phyloP scores from a whole-genome alignment of 2,329 filamentous ascomycete genomes.

The Fusarium verticillioides region DNA sequence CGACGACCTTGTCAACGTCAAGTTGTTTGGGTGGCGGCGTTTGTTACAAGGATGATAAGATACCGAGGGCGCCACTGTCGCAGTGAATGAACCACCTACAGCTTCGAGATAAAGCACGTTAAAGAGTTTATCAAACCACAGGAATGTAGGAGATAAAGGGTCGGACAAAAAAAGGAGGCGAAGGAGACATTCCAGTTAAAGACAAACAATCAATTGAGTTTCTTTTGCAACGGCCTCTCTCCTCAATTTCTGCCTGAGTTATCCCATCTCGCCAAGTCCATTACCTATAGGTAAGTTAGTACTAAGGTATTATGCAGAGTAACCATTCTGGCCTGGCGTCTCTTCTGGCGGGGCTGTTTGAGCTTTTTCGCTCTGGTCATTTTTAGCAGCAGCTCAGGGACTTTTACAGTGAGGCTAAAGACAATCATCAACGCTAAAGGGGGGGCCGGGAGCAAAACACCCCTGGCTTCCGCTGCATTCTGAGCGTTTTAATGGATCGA shows the following conservation, averaged over 20 bases:
- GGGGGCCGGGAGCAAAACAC: slow-evolving; percentile 18
- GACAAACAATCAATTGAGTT: slow-evolving; percentile 26
- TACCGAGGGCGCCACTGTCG: slow-evolving; percentile 29
- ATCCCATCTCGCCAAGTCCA: slow-evolving; percentile 30
- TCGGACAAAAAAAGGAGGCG: slow-evolving; percentile 16
- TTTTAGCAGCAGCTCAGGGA: slow-evolving; percentile 15
- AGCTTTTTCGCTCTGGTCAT: slow-evolving; percentile 1
- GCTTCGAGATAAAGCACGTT: slow-evolving; percentile 28
- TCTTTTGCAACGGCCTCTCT: slow-evolving; percentile 25
- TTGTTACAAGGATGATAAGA: slow-evolving; percentile 35
- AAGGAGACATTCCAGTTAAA: slow-evolving; percentile 8
- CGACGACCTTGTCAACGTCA: slow-evolving; percentile 24
- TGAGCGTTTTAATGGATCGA: slow-evolving; percentile 24
- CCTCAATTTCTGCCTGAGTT: background rate
- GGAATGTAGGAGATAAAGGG: slow-evolving; percentile 37
- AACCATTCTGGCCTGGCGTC: slow-evolving; percentile 14
- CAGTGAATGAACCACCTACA: slow-evolving; percentile 30
- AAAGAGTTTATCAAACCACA: slow-evolving; percentile 22
- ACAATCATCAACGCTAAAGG: slow-evolving; percentile 23
- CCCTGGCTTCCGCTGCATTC: slow-evolving; percentile 21
- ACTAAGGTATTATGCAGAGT: slow-evolving; percentile 1
- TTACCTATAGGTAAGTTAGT: background rate
- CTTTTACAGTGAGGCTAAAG: slow-evolving; percentile 26
- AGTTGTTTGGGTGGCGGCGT: slow-evolving; percentile 31
- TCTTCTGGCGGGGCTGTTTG: slow-evolving; percentile 26